Evolutionary conservation across 2,329 filamentous ascomycete species (phyloP).

Genomic region (Achaetomium macrosporum): DNA sequence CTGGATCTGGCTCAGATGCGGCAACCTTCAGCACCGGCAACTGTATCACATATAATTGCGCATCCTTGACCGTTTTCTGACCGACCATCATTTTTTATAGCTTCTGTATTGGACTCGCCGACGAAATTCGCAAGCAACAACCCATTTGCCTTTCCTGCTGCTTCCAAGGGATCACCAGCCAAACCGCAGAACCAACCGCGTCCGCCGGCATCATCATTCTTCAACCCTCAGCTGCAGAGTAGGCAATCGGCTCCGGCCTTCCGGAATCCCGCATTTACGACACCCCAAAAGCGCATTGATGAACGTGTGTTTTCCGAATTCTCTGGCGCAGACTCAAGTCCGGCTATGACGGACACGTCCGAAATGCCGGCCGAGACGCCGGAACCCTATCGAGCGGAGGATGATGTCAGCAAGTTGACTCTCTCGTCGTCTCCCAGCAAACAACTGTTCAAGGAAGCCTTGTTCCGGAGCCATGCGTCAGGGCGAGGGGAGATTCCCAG

Average conservation of each 20-base stretch:
- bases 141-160: slow-evolving; percentile 22
- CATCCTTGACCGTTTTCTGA: slow-evolving; percentile 9
- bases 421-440: slow-evolving; percentile 46
- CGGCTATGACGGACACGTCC: slow-evolving; percentile 52
- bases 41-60: neutral
- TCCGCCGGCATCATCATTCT: slow-evolving; percentile 40
- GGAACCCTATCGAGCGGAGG: slow-evolving; percentile 42
- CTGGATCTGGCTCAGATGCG: too few relatives aligned
- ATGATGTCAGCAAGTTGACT: slow-evolving; percentile 39
- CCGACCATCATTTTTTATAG: slow-evolving; percentile 7
- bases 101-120: slow-evolving; percentile 25
- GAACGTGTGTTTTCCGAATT: slow-evolving; percentile 48
- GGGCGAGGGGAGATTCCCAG: slow-evolving; percentile 61
- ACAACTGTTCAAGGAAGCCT: slow-evolving; percentile 39
- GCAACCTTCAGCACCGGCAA: neutral
- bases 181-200: slow-evolving; percentile 34
- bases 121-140: slow-evolving; percentile 22
- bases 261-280: slow-evolving; percentile 59
- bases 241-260: slow-evolving; percentile 47
- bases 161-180: slow-evolving; percentile 23
- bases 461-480: slow-evolving; percentile 38
- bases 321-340: slow-evolving; percentile 56
- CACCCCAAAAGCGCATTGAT: slow-evolving; percentile 53
- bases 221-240: slow-evolving; percentile 39
- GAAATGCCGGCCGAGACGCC: slow-evolving; percentile 48